Evolutionary conservation across 2,329 filamentous ascomycete species (phyloP).

Genomic region (Apiospora pterosperma): DNA sequence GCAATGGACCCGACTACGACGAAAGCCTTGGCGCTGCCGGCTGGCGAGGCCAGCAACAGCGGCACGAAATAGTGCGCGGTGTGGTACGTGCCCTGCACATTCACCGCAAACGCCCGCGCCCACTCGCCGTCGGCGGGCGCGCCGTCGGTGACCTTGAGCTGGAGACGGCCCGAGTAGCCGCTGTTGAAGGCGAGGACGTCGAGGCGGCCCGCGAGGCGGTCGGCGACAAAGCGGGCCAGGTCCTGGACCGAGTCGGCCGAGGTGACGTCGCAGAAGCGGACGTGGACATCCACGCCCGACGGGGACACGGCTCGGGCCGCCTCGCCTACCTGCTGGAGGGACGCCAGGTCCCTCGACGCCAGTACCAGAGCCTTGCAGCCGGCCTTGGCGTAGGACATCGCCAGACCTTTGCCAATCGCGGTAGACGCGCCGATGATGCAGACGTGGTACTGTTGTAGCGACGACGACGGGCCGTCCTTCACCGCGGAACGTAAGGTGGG

Average conservation of each 20-base stretch:
- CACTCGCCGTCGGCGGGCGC: background rate
- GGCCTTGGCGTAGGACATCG: background rate
- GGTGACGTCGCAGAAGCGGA: background rate
- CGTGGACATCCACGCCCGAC: background rate
- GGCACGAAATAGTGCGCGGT: background rate
- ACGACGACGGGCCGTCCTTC: too few species aligned
- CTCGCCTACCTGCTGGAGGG: background rate
- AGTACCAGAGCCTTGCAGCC: background rate
- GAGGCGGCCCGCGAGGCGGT: background rate
- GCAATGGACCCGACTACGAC: background rate
- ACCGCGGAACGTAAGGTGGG: background rate
- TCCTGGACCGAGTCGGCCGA: background rate
- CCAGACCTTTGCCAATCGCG: background rate
- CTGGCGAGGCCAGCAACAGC: background rate
- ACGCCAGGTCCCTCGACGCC: background rate
- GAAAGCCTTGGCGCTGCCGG: background rate
- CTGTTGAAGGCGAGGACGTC: background rate
- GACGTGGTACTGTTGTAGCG: background rate
- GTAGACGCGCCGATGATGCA: background rate
- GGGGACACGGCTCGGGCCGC: background rate
- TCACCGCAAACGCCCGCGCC: background rate
- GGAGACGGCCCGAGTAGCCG: background rate
- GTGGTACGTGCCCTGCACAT: background rate
- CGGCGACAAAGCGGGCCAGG: background rate
- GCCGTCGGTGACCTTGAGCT: background rate